Evolutionary conservation across 805 yeast genomes (phyloP).

Genomic region (Sugiyamaella valdiviana): DNA sequence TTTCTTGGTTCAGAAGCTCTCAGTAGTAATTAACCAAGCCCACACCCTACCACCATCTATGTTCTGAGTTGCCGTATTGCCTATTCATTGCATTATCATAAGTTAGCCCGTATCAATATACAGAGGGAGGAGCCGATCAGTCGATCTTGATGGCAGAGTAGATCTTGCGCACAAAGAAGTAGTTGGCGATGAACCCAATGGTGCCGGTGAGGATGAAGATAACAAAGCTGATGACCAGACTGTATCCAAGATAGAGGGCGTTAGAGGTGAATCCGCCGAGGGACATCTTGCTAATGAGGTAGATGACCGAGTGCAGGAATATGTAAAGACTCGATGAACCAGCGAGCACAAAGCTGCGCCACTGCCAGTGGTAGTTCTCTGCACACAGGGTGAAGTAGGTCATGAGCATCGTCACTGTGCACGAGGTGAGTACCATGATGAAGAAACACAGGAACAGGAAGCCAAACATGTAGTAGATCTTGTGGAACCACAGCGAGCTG

Average conservation of each 20-base stretch:
- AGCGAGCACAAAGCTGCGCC: conserved; percentile 82
- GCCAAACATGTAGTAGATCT: conserved; percentile 95
- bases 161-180: conserved; percentile 69
- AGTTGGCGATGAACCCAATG: conserved; percentile 71
- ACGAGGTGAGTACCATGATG: conserved; percentile 76
- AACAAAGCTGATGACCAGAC: conserved; percentile 59
- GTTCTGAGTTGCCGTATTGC: no score
- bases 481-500: conserved; percentile 88
- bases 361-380: conserved; percentile 96
- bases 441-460: conserved; percentile 82
- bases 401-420: conserved; percentile 71
- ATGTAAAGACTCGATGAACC: conserved; percentile 87
- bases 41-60: no score
- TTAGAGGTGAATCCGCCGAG: conserved; percentile 71
- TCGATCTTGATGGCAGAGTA: conserved; percentile 86
- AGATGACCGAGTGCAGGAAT: conserved; percentile 71
- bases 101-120: no score
- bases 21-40: no score
- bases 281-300: conserved; percentile 43
- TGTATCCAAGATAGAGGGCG: conserved; percentile 78
- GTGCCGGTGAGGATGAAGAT: conserved; percentile 83
- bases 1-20: no score
- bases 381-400: conserved; percentile 79
- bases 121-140: background rate
- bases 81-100: background rate